Evolutionary conservation across 106 monocot species (phyloP).

Genomic region (Agapanthus africanus): DNA sequence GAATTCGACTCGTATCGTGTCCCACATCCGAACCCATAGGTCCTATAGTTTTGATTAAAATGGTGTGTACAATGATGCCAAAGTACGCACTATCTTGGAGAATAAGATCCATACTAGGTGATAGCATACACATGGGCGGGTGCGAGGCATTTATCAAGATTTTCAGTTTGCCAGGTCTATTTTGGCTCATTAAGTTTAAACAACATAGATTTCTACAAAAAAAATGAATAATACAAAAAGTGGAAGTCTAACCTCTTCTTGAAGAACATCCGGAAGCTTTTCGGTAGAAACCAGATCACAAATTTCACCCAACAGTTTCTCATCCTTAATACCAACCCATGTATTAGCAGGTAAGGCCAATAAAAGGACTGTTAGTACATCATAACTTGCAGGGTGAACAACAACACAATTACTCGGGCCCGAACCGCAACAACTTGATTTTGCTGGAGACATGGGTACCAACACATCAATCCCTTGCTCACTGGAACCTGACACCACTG

Average conservation of each 20-base stretch:
- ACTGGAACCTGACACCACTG: constrained; percentile 50
- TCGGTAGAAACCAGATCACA: constrained; percentile 45
- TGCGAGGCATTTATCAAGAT: no score
- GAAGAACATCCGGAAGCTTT: constrained; percentile 66
- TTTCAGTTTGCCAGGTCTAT: no score
- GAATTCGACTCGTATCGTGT: no score
- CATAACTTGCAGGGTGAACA: constrained; percentile 51
- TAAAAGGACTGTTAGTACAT: constrained; percentile 71
- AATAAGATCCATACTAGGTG: no score
- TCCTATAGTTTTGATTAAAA: no score
- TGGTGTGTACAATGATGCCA: no score
- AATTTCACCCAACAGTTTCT: constrained; percentile 52
- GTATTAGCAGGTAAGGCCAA: constrained; percentile 56
- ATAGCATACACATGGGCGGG: no score
- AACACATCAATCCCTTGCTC: constrained; percentile 77
- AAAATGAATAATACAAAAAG: background rate
- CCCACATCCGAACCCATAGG: no score
- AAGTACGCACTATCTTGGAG: no score
- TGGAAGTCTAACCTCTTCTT: constrained; percentile 54
- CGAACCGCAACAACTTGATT: constrained; percentile 22
- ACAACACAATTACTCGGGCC: constrained; percentile 16
- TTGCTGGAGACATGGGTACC: constrained; percentile 42
- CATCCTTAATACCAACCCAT: constrained; percentile 58
- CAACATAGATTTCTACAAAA: no score
- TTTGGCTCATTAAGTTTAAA: no score